Base-by-base conservation (phyloP, 116 monocot genomes). In the Posidonia oceanica region DNA sequence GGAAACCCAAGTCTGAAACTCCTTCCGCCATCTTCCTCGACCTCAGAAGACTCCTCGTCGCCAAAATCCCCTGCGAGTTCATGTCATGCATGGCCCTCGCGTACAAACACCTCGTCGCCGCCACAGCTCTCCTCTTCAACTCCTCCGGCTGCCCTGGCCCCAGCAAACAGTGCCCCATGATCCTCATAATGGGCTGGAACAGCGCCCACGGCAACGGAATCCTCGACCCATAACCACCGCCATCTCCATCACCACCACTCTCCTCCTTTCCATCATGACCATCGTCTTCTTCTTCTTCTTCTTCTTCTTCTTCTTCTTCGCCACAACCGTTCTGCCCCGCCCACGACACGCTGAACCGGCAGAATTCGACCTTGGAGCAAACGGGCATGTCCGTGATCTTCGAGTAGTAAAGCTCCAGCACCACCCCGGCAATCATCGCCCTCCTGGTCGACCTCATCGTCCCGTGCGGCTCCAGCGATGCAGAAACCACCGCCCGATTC, bases 131-230 rank as follows among this genome's bases (percentile, higher is more conserved):
- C 22, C 10, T 56, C 72, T 67, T 81, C 68, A 90, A 71, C 80
- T 80, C 84, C 7, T 63, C 71, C 14, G 75, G 67, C 14, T 36
- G 22, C 60, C 68, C 23, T 7, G 77, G 69, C 0, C 87, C 85
- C 65, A 90, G n/a, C 0, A 94, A 67, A 66, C 78, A 73, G 42
- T 78, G 78, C n/a, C 73, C 59, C 13, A 78, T 41, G 61, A 74
- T 79, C 54, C 79, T 40, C 70, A 36, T 39, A 7, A 39, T 15
- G 13, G 94, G 90, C 63, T 85, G 83, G 55, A 87, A 77, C 5
- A 90, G 75, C 77, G 90, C 94, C 90, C 91, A 94, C 17, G 90
- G 87, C 23, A 94, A 17, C 0, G 87, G 85, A 17, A 94, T 78
- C 65, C 82, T 77, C 61, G 67, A 44, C 36, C 72, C 75, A 8